Evolutionary conservation across 305 asterid genomes (phyloP), one percentile per base, ranked within the genome.

Genomic region (Fraxinus sp.): DNA sequence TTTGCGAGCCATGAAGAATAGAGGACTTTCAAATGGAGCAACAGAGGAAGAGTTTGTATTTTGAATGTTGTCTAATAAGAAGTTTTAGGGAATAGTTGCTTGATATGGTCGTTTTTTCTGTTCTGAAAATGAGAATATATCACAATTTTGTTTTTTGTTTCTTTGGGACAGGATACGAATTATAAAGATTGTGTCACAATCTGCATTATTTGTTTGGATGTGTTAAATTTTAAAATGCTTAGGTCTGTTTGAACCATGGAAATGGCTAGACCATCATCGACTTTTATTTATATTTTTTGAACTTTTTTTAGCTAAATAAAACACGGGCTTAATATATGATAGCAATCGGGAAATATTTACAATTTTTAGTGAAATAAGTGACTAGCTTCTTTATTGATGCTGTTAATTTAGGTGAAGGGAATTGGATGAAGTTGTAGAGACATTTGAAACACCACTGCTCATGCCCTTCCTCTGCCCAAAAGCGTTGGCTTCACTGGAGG

Each of bases 1-100:
- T 46, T 55, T 93, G 85, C 87, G 78, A 84, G 89, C 77, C 36
- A 84, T 82, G 87, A 89, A 91, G 90, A 97, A 89, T 74, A 79
- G 87, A 75, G 92, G 86, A 20, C 55, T 83, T 37, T 86, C 92
- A 14, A 84, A 84, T 20, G 95, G 84, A 77, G 81, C 87, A 30
- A 72, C 82, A 11, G 97, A 89, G 83, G 97, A 90, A 77, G 97
- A 96, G 89, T 93, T 96, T 83, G 97, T 89, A 77, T 87, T 91
- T 83, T 91, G 84, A 89, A 20, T 26, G 16, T 35, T 72, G 77
- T 72, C 37, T 68, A 26, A 28, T 68, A 28, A 68, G 4, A 28
- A 68, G 37, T 10, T 16, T 11, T 35, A 35, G 77, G 77, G 18
- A 72, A 72, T 33, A 72, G 14, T 35, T 33, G 7, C 77, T 72